Conservation (phyloP, 2,329 filamentous ascomycete genomes). For the Trichoderma koningiopsis region DNA sequence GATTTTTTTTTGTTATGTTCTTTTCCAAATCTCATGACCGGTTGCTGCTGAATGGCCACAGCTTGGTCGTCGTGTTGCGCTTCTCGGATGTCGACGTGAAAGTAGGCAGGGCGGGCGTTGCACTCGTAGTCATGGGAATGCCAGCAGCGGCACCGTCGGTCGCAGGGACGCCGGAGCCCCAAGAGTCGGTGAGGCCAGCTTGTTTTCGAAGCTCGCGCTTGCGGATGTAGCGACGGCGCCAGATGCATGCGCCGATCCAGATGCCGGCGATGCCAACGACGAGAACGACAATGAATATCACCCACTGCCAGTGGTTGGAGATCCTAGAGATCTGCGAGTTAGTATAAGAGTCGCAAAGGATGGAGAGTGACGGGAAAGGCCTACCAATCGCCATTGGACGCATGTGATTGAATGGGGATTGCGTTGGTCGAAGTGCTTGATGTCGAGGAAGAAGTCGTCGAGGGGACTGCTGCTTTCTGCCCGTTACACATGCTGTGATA, state of each 20-base stretch:
- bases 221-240: conserved; percentile 73
- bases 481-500: conserved; percentile 67
- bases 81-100: conserved; percentile 23
- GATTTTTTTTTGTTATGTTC: not conserved
- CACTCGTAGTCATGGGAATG: conserved; percentile 29
- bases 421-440: conserved; percentile 18
- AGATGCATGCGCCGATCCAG: conserved; percentile 68
- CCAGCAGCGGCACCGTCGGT: conserved; percentile 31
- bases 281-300: conserved; percentile 77
- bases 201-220: conserved; percentile 63
- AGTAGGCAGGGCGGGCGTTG: not conserved
- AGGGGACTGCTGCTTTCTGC: conserved; percentile 31
- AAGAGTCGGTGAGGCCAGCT: conserved; percentile 38
- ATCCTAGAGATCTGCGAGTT: conserved; percentile 52
- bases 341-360: not conserved
- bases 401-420: conserved; percentile 22
- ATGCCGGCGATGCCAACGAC: conserved; percentile 68
- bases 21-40: not conserved
- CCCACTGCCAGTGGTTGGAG: conserved; percentile 73
- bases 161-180: conserved; percentile 38
- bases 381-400: conserved; percentile 52
- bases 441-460: conserved; percentile 26
- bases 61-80: conserved; percentile 15
- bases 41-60: conserved; percentile 15
- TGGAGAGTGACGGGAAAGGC: conserved; percentile 26